Conservation (phyloP, 1,139 yeast genomes). For the Pichia sp. region DNA sequence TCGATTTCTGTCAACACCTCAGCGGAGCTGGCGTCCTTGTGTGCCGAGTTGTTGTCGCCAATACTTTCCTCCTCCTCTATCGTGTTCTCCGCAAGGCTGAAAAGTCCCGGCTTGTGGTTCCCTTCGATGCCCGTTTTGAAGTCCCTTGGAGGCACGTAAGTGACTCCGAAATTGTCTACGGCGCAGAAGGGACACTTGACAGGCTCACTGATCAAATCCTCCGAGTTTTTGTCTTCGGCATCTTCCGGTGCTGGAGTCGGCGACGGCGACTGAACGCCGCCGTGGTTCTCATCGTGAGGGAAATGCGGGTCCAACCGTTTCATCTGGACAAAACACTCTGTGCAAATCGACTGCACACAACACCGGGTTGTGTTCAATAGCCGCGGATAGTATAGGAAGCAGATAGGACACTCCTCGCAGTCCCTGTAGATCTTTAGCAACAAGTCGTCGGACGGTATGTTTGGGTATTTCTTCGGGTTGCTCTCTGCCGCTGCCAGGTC, state of each 20-base stretch:
- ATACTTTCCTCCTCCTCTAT: conserved; percentile 9
- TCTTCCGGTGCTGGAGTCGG: conserved; percentile 26
- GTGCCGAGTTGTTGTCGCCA: neutral
- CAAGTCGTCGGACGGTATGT: conserved; percentile 40
- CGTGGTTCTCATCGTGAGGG: conserved; percentile 59
- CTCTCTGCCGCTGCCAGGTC: conserved; percentile 42
- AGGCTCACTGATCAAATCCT: conserved; percentile 73
- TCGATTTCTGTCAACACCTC: conserved; percentile 14
- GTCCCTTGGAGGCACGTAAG: conserved; percentile 53
- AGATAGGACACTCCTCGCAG: conserved; percentile 86
- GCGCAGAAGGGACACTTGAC: conserved; percentile 95
- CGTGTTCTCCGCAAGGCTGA: conserved; percentile 15
- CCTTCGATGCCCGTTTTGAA: conserved; percentile 54
- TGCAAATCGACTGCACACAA: conserved; percentile 88
- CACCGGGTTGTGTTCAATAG: conserved; percentile 81
- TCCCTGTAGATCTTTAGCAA: conserved; percentile 53
- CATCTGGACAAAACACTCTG: conserved; percentile 96
- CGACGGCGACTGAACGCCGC: conserved; percentile 25
- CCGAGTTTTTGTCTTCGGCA: conserved; percentile 40
- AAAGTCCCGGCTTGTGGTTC: conserved; percentile 37
- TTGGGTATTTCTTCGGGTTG: conserved; percentile 23
- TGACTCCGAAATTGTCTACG: conserved; percentile 77
- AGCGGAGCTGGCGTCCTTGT: conserved; percentile 16
- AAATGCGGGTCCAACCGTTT: conserved; percentile 93
- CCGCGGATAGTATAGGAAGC: conserved; percentile 81